phyloP scores from a whole-genome alignment of 352 stramenopile genomes.

The Thalassiosira ordinaria region DNA sequence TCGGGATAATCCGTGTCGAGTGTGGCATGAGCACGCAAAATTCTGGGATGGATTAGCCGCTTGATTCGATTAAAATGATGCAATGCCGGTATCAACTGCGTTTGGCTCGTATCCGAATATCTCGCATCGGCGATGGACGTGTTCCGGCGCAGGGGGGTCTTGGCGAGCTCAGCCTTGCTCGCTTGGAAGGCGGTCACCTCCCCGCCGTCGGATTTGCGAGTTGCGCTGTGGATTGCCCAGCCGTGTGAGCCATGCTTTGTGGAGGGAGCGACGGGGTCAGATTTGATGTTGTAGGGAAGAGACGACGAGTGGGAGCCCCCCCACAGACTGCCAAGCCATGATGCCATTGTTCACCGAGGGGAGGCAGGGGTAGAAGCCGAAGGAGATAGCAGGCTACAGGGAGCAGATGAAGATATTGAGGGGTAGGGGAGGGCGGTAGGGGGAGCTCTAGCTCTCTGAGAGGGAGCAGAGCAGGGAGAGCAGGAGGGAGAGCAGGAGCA shows the following conservation, averaged over 20 bases:
- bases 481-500: no score
- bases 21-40: slow-evolving; percentile 89
- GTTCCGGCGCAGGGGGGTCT: slow-evolving; percentile 78
- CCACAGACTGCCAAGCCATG: slow-evolving; percentile 52
- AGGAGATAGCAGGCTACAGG: no score
- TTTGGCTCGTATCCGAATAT: slow-evolving; percentile 45
- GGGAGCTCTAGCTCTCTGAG: no score
- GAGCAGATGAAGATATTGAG: no score
- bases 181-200: slow-evolving; percentile 93
- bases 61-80: slow-evolving; percentile 91
- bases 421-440: no score
- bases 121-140: background rate
- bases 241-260: slow-evolving; percentile 63
- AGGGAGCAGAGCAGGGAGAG: no score
- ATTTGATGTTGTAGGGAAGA: slow-evolving; percentile 50
- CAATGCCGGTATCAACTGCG: slow-evolving; percentile 72
- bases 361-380: no score
- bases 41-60: slow-evolving; percentile 93
- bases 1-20: slow-evolving; percentile 83
- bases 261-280: slow-evolving; percentile 13
- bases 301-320: slow-evolving; percentile 39
- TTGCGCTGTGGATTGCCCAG: slow-evolving; percentile 88
- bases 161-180: slow-evolving; percentile 88
- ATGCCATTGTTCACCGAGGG: slow-evolving; percentile 30
- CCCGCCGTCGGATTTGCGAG: slow-evolving; percentile 87